Base-by-base conservation (phyloP, 352 stramenopile genomes). In the Blastocystis hominis region DNA sequence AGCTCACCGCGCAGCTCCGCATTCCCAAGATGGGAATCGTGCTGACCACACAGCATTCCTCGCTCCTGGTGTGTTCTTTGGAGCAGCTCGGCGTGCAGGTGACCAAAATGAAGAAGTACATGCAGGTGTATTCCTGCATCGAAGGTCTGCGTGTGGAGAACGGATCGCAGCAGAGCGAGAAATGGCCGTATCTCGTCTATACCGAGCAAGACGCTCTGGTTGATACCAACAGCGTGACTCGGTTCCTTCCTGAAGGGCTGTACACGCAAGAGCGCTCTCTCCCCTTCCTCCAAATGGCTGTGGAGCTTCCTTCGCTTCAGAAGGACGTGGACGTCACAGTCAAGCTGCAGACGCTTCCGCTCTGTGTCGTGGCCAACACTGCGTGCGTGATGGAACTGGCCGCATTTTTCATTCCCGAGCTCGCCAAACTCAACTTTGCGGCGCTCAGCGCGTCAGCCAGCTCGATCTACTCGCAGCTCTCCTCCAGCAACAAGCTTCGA, bases 201-300 rank as follows among this genome's bases (percentile, higher is more conserved):
- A 61, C 77, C 2, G 34, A 77, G 53, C 47, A 61, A 7, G 36
- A 61, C 0, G 77, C 77, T 2, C 24, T 86, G 76, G 36, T 69
- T 1, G 42, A 86, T 42, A 72, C 47, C 40, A 47, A 86, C 13
- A 61, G 30, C 5, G 20, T 30, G 10, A 40, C 42, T 61, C 20
- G 47, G 7, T 77, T 87, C 20, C 20, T 78, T 1, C 77, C 77
- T 20, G 44, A 54, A 64, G 77, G 40, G 3, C 30, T 87, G 44
- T 59, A 59, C n/a, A 34, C 75, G n/a, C 38, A 54, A 30, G 46
- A 24, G 3, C 4, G 20, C 5, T 10, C 30, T 30, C 10, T 77
- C 6, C 77, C 77, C 36, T 87, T 87, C 54, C n/a, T 87, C 5
- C 77, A 87, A 24, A 30, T 87, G 62, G 44, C 68, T n/a, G 4